phyloP scores from a whole-genome alignment of 2,329 filamentous ascomycete species.

The Chaetomium sp. region DNA sequence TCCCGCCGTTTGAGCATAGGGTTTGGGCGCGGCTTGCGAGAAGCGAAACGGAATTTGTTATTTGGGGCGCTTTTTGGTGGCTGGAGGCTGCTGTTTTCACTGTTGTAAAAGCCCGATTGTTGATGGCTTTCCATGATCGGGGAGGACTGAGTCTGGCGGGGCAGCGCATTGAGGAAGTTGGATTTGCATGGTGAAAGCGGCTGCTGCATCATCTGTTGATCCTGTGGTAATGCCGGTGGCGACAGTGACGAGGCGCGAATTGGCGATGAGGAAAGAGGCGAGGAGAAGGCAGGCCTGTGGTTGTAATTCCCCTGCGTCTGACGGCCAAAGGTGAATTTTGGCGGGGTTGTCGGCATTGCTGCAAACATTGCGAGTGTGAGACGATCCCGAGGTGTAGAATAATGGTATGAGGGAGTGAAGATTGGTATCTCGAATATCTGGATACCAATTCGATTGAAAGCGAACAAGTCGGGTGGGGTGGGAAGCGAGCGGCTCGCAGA shows the following conservation, averaged over 20 bases:
- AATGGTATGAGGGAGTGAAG: neutral
- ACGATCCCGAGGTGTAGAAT: neutral
- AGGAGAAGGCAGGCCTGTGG: slow-evolving; percentile 43
- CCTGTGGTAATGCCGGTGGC: slow-evolving; percentile 33
- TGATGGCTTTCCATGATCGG: slow-evolving; percentile 22
- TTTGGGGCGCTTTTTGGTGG: slow-evolving; percentile 15
- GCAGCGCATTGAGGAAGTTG: slow-evolving; percentile 34
- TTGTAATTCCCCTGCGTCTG: slow-evolving; percentile 23
- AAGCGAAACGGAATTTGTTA: slow-evolving; percentile 14
- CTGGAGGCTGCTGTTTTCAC: slow-evolving; percentile 19
- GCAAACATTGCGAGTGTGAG: slow-evolving; percentile 22
- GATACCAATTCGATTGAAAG: neutral
- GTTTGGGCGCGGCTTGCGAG: slow-evolving; percentile 35
- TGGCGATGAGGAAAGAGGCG: slow-evolving; percentile 54
- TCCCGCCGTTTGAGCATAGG: slow-evolving; percentile 56
- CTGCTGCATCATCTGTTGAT: neutral
- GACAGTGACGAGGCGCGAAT: slow-evolving; percentile 46
- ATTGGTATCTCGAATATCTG: neutral
- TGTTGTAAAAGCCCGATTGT: neutral
- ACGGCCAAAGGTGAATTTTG: slow-evolving; percentile 35
- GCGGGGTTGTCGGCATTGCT: slow-evolving; percentile 29
- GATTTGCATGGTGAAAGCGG: slow-evolving; percentile 25
- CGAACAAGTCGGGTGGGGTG: neutral
- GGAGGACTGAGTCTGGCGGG: slow-evolving; percentile 35
- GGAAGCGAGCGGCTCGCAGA: neutral